These are phyloP conservation scores for Suhomyces wounanorum DNA, from an alignment of 1,139 yeast species.

Conservation along the genomic window DNA sequence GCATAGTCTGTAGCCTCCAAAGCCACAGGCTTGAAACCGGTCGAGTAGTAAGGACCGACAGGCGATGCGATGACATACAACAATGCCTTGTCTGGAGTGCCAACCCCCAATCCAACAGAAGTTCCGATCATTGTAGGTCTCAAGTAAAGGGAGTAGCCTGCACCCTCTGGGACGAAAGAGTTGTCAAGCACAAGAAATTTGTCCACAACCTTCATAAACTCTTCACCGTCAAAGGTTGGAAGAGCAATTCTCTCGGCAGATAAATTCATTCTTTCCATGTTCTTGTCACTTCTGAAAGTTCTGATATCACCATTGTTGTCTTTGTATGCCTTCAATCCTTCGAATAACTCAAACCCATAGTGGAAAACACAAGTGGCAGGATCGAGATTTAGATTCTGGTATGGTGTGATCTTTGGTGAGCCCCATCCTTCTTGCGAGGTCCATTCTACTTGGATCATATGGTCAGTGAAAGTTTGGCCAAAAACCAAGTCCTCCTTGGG, in stretches of 20 bases:
- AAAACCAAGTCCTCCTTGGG: constrained; percentile 80
- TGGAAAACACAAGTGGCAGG: constrained; percentile 32
- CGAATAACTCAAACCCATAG: constrained; percentile 32
- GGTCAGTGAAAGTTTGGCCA: constrained; percentile 80
- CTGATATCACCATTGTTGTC: constrained; percentile 34
- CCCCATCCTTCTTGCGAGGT: constrained; percentile 38
- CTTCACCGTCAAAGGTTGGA: constrained; percentile 41
- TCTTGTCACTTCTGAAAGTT: constrained; percentile 42
- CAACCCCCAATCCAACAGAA: constrained; percentile 38
- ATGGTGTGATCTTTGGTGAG: constrained; percentile 39
- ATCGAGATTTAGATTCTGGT: constrained; percentile 33
- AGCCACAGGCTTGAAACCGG: constrained; percentile 39
- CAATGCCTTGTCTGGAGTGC: constrained; percentile 37
- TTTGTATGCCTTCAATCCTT: constrained; percentile 34
- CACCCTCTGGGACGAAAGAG: constrained; percentile 29
- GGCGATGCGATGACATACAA: constrained; percentile 39
- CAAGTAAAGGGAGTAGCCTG: constrained; percentile 32
- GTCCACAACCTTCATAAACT: constrained; percentile 37
- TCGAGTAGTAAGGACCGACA: constrained; percentile 32
- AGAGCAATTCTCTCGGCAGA: constrained; percentile 41
- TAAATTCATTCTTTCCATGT: constrained; percentile 41
- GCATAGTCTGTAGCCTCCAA: constrained; percentile 38
- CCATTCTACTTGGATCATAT: constrained; percentile 45
- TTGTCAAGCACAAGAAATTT: constrained; percentile 37
- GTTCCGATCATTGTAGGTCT: constrained; percentile 35